Evolutionary conservation across 495 filamentous ascomycete genomes (phyloP).

Genomic region (Aspergillus egyptiacus): DNA sequence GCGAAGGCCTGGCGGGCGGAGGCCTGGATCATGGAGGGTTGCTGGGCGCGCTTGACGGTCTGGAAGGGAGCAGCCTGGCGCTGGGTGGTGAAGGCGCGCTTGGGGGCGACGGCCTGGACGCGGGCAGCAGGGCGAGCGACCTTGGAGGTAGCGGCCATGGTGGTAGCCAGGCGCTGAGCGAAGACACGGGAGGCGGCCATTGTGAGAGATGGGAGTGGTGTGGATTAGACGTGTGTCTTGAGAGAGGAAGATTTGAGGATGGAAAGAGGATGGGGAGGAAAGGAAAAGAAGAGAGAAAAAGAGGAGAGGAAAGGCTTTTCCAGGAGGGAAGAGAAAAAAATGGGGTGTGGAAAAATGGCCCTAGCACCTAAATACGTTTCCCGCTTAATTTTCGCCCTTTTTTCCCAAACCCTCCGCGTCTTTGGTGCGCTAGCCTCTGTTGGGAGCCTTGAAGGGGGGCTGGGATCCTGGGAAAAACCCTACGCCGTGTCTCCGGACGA

Average conservation of each 20-base stretch:
- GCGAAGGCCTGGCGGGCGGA: constrained; percentile 60
- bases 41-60: constrained; percentile 65
- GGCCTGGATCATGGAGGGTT: constrained; percentile 54
- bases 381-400: constrained; percentile 44
- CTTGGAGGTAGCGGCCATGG: constrained; percentile 66
- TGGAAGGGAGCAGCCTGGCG: constrained; percentile 39
- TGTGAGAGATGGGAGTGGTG: constrained; percentile 34
- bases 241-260: constrained; percentile 1
- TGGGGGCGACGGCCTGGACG: constrained; percentile 53
- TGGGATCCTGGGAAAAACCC: constrained; percentile 26
- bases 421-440: constrained; percentile 27
- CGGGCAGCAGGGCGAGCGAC: constrained; percentile 64
- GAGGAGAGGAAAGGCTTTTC: constrained; percentile 30
- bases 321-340: constrained; percentile 32
- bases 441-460: too few relatives aligned
- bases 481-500: constrained; percentile 16
- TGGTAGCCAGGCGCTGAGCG: constrained; percentile 64
- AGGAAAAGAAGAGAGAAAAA: constrained; percentile 21
- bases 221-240: not conserved
- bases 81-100: constrained; percentile 59
- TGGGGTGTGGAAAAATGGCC: constrained; percentile 36
- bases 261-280: constrained; percentile 16
- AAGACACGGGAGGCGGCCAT: constrained; percentile 70
- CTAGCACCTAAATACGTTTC: constrained; percentile 40
- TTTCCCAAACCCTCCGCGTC: constrained; percentile 32